These are phyloP conservation scores for Agaricales sp. DNA, from an alignment of 1,284 basidiomycete species.

Conservation along the genomic window DNA sequence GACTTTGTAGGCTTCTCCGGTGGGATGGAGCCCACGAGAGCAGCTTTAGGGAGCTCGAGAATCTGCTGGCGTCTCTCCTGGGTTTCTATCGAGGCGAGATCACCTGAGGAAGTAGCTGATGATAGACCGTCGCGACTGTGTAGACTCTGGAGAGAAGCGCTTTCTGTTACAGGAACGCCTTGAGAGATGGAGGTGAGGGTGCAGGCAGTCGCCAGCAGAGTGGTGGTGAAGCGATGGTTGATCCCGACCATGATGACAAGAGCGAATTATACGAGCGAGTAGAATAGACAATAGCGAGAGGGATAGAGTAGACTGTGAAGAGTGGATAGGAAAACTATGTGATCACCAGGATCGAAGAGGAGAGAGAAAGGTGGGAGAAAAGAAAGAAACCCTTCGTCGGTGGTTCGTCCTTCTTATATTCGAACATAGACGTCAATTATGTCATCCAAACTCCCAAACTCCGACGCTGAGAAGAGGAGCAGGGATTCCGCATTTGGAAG, in stretches of 20 bases:
- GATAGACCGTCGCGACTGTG: not conserved
- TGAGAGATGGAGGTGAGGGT: slow-evolving; percentile 28
- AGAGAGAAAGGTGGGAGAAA: slow-evolving; percentile 19
- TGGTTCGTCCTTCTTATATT: slow-evolving; percentile 14
- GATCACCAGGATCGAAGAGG: slow-evolving; percentile 26
- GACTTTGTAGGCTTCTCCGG: not conserved
- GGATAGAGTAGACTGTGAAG: slow-evolving; percentile 8
- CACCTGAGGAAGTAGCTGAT: not conserved
- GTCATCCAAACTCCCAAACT: slow-evolving; percentile 5
- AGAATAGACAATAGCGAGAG: slow-evolving; percentile 10
- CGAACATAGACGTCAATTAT: not conserved
- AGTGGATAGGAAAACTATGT: slow-evolving; percentile 11
- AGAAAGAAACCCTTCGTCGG: slow-evolving; percentile 12
- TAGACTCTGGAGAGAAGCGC: not conserved
- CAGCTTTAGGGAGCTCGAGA: not conserved
- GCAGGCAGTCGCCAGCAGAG: slow-evolving; percentile 32
- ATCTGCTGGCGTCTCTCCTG: slow-evolving; percentile 1
- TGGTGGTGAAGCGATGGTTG: slow-evolving; percentile 26
- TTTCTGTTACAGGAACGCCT: not conserved
- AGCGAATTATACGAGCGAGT: slow-evolving; percentile 9
- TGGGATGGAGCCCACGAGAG: not conserved
- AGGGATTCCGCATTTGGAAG: not conserved
- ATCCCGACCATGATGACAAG: slow-evolving; percentile 33
- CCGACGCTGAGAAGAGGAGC: no score
- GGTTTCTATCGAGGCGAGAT: not conserved